Base-by-base conservation (phyloP, 2,329 filamentous ascomycete species). In the Hypoxylon sp. region DNA sequence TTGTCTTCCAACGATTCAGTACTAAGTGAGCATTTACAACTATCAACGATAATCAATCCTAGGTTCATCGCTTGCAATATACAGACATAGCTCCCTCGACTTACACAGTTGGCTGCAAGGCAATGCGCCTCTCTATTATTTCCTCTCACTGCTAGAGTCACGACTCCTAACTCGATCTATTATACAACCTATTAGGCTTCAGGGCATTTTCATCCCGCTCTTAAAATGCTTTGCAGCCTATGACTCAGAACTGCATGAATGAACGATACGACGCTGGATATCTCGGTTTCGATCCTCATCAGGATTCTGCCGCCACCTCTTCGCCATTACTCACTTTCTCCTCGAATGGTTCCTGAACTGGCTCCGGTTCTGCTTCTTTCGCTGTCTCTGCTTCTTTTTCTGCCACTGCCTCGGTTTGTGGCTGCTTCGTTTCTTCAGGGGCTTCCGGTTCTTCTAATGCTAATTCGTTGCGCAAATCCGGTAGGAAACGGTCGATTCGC, bases 401-500 rank as follows among this genome's bases (percentile, higher is more conserved):
- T 10, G 15, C 3, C 21, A 9, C n/a, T n/a, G 20, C 35, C 13
- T 27, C 50, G 9, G 38, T 5, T n/a, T 49, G 21, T 15, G 33
- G 31, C 23, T 41, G 52, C 41, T 55, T 18, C 18, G 49, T 29
- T 31, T 51, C 60, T n/a, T 40, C 20, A 3, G 29, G 4, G 26
- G 48, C 57, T 47, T 66, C 66, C 17, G 71, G 66, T 48, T 78
- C 80, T 51, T 87, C 84, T 5, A 86, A 68, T 26, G 80, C 79
- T 41, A 88, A 70, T 49, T 88, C 85, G 38, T 74, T 80, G 48
- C 80, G 79, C 47, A 88, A 69, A 48, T 87, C 84, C 0, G 86
- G 86, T 48, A 88, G 66, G 72, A 88, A 88, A 10, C 86, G 79
- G 67, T 88, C 85, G 58, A 88, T 84, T 26, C 85, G 78, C 69